Base-by-base conservation (phyloP, 2,329 filamentous ascomycete species). In the Pseudogymnoascus sp. region DNA sequence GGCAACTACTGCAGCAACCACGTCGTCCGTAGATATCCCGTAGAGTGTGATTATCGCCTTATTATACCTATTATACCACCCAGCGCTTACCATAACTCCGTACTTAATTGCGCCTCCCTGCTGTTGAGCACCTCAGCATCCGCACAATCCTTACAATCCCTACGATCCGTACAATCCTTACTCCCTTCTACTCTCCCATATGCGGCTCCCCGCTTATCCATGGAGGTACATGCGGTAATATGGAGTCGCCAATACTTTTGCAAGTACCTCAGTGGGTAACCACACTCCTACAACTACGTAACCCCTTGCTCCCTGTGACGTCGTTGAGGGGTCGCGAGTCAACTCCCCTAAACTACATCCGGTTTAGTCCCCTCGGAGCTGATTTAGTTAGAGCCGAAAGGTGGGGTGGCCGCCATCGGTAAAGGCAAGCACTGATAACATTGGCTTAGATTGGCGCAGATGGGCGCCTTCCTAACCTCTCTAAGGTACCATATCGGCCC, bases 151-250 rank as follows among this genome's bases (percentile, higher is more conserved):
- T 44, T 29, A 3, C 7, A n/a, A n/a, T n/a, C n/a, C n/a, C n/a
- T n/a, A n/a, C n/a, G n/a, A n/a, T n/a, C n/a, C n/a, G n/a, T n/a
- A n/a, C n/a, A n/a, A n/a, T 29, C 46, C 46, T 7, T 53, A 7
- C 21, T 26, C 42, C 23, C 15, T 26, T 0, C 21, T n/a, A 29
- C 26, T 29, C 13, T 26, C 2, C 46, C 15, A 2, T 56, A 56
- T 56, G 50, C 50, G 50, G 50, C 50, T 56, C 50, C n/a, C 50
- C 50, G 50, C 50, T 33, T 56, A 56, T 56, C 46, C 46, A 33
- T 56, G 26, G n/a, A 33, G 50, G 26, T 56, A 56, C 50, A 21
- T 33, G 29, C 7, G 19, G 0, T 15, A 33, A 19, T 15, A 56
- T 9, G 11, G 50, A 56, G 26, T 13, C n/a, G n/a, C 19, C 1